phyloP scores from a whole-genome alignment of 257 asterid species.

The Petunia axillaris region DNA sequence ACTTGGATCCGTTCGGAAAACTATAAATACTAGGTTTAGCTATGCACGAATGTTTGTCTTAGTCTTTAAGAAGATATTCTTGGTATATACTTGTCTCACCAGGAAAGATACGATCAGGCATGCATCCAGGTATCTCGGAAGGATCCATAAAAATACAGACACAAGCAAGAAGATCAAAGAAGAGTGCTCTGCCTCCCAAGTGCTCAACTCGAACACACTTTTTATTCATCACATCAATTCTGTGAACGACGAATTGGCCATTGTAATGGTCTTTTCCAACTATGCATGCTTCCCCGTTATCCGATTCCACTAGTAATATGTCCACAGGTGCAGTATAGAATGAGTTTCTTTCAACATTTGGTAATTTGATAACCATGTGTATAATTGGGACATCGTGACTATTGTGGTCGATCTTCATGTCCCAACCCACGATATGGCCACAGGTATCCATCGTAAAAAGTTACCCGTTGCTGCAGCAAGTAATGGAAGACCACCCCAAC shows the following conservation, averaged over 20 bases:
- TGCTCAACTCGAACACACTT: not conserved
- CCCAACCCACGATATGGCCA: not conserved
- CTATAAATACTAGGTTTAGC: not conserved
- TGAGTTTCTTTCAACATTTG: not conserved
- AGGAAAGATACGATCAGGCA: not conserved
- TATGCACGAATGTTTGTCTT: not conserved
- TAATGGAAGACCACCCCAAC: not conserved
- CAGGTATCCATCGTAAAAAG: not conserved
- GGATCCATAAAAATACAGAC: not conserved
- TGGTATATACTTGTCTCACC: not conserved
- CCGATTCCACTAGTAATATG: not conserved
- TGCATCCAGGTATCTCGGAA: not conserved
- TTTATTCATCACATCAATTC: not conserved
- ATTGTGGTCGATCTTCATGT: not conserved
- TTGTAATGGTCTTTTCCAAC: not conserved
- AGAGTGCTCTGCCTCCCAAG: not conserved
- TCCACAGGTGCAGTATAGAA: no score
- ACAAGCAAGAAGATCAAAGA: not conserved
- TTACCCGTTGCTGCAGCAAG: not conserved
- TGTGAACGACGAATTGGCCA: not conserved
- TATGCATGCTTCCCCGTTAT: not conserved
- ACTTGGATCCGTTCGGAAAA: not conserved
- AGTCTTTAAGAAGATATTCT: not conserved
- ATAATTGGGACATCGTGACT: not conserved
- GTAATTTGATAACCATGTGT: not conserved